Evolutionary conservation across 805 yeast species (phyloP).

Genomic region (Metschnikowia hibisci): DNA sequence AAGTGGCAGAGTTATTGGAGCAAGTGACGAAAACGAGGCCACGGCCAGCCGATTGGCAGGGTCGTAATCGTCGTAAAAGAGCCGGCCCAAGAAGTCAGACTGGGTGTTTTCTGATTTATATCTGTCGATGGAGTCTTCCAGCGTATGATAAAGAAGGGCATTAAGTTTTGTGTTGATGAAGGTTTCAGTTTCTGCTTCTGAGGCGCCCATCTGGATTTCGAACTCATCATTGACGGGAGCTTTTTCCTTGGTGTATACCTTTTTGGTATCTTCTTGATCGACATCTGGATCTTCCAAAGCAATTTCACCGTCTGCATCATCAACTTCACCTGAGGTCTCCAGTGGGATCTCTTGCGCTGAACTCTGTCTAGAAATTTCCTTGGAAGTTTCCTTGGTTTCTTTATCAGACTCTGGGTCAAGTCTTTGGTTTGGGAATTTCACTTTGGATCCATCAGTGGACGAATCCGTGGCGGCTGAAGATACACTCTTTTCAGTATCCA

Average conservation of each 20-base stretch:
- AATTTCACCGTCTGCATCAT: not conserved
- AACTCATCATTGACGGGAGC: constrained; percentile 7
- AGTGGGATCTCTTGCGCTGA: not conserved
- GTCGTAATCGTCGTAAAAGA: constrained; percentile 42
- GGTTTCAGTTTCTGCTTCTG: constrained; percentile 26
- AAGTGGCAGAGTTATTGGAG: constrained; percentile 4
- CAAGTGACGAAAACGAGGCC: constrained; percentile 15
- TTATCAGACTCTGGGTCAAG: not conserved
- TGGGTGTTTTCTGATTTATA: constrained; percentile 36
- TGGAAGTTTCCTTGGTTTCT: no score
- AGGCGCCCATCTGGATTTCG: not conserved
- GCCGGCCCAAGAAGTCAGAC: constrained; percentile 39
- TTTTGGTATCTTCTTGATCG: constrained; percentile 8
- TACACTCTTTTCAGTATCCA: no score
- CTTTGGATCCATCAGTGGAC: no score
- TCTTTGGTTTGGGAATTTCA: not conserved
- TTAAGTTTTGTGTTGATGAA: constrained; percentile 35
- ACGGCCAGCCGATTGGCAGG: constrained; percentile 22
- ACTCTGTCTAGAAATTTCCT: not conserved
- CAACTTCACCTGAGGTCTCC: not conserved
- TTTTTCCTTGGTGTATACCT: constrained; percentile 17
- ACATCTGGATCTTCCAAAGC: no score
- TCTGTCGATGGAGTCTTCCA: constrained; percentile 35
- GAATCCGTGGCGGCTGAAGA: no score
- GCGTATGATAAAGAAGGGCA: constrained; percentile 36